These are phyloP conservation scores for Jasminum sambac DNA, from an alignment of 257 asterid species.

Conservation along the genomic window DNA sequence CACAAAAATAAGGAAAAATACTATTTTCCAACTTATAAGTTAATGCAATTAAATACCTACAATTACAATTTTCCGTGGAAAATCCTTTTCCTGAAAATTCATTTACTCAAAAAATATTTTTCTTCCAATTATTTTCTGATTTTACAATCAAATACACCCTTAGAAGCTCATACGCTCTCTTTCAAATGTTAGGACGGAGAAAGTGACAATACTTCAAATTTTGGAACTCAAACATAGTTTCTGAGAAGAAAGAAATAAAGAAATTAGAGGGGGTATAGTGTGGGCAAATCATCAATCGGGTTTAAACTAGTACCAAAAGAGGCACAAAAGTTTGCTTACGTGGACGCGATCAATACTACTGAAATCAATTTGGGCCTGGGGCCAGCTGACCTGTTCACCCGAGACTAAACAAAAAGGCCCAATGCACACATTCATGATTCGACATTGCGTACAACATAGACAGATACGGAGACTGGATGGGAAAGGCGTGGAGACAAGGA, in stretches of 20 bases:
- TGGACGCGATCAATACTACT: conserved; percentile 65
- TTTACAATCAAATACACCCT: too few species aligned
- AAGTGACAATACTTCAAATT: background rate
- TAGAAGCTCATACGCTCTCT: too few species aligned
- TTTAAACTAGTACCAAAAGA: too few species aligned
- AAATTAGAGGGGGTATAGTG: conserved; percentile 25
- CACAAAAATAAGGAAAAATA: too few species aligned
- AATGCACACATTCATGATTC: background rate
- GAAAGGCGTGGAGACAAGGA: conserved; percentile 21
- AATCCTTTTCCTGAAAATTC: too few species aligned
- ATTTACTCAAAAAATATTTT: too few species aligned
- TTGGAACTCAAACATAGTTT: too few species aligned
- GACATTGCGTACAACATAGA: conserved; percentile 26
- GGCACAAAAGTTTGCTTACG: conserved; percentile 49
- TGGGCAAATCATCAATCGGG: conserved; percentile 20
- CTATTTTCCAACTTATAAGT: too few species aligned
- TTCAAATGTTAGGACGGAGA: too few species aligned
- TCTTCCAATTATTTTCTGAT: too few species aligned
- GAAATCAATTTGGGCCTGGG: conserved; percentile 31
- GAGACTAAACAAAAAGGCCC: conserved; percentile 32
- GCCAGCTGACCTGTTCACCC: conserved; percentile 46
- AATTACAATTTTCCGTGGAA: too few species aligned
- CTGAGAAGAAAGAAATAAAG: background rate
- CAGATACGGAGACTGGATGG: conserved; percentile 19
- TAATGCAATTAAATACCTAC: too few species aligned